These are phyloP conservation scores for Asterella californica DNA, from an alignment of 225 moss, liverwort and hornwort species.

Conservation along the genomic window DNA sequence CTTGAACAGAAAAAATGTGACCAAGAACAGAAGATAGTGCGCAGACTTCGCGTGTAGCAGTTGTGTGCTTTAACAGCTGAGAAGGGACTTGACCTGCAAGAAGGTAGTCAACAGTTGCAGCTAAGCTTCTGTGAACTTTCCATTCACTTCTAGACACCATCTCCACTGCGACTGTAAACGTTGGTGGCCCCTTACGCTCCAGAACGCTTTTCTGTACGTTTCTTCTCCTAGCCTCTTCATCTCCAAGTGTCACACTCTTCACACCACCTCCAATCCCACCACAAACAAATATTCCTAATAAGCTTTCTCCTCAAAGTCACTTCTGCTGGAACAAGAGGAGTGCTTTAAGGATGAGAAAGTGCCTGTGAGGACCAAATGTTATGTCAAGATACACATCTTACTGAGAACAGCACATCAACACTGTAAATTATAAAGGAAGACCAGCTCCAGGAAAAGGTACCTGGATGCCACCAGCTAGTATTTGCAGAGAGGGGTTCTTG, in stretches of 20 bases:
- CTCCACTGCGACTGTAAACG: constrained; percentile 79
- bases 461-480: constrained; percentile 93
- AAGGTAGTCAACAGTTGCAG: constrained; percentile 79
- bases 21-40: neutral
- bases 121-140: constrained; percentile 86
- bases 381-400: too few relatives aligned
- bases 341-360: neutral
- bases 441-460: constrained; percentile 32
- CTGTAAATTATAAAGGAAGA: too few relatives aligned
- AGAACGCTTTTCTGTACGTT: constrained; percentile 95
- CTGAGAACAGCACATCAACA: too few relatives aligned
- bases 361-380: too few relatives aligned
- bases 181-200: constrained; percentile 89
- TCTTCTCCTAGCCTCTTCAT: constrained; percentile 92
- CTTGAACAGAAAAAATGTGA: neutral
- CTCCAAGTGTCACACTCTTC: constrained; percentile 97
- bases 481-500: constrained; percentile 91
- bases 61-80: neutral
- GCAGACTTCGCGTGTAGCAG: neutral
- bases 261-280: constrained; percentile 80
- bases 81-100: constrained; percentile 57
- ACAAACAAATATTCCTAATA: constrained; percentile 51
- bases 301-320: constrained; percentile 26
- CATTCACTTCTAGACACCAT: constrained; percentile 88
- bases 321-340: neutral